Base-by-base conservation (phyloP, 257 asterid species). In the Eustoma russellianum region DNA sequence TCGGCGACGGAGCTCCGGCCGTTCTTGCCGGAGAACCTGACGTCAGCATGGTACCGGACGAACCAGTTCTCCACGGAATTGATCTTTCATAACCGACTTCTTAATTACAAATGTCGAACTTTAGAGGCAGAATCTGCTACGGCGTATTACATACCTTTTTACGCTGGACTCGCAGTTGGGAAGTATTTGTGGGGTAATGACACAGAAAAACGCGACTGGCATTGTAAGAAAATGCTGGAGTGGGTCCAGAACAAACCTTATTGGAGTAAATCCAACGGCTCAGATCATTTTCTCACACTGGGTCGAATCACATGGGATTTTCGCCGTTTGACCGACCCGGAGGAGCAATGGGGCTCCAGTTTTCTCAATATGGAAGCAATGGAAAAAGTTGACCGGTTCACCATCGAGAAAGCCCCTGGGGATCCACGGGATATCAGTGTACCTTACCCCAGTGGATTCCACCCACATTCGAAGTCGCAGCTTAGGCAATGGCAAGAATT, bases 381-480 rank as follows among this genome's bases (percentile, higher is more conserved):
- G 98, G 71, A 72, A 75, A 79, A 70, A 33, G 81, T 91, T 48
- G 62, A 61, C 5, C 82, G 96, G 13, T 84, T 91, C 60, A 80
- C 79, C 50, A 69, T 87, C 0, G 98, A 91, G 80, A 84, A 70
- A 50, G 82, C 79, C 13, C 86, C 88, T 0, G 80, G 95, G 46
- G 88, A 78, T 33, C 76, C 73, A 30, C 74, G 70, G 74, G 98
- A 91, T 54, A 70, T 91, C 34, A 70, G 84, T 47, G 83, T 91
- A 9, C 98, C 98, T 12, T 87, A 91, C 66, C 98, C 96, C 40
- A 80, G 86, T 13, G 98, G 96, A 55, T 91, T 91, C 75, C 98
- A 91, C 80, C 96, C 98, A 33, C 71, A 76, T 13, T 73, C 91
- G 4, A 60, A 11, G 15, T 56, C 70, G 5, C 53, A 55, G 43